These are phyloP conservation scores for Rhamnella rubrinervis DNA, from an alignment of 331 rosid genomes.

Conservation along the genomic window DNA sequence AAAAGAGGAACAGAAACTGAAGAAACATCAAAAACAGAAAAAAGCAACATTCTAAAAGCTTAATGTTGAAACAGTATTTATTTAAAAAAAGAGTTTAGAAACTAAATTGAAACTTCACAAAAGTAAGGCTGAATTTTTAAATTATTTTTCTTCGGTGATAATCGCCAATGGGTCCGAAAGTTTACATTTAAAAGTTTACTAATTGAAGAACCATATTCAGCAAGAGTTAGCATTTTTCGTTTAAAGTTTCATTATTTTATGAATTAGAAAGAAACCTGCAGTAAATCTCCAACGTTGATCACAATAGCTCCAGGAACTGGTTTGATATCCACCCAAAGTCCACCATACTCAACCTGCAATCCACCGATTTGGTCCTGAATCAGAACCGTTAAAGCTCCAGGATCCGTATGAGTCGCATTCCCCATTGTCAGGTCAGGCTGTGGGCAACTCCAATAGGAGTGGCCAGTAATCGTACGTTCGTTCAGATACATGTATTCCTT, in stretches of 20 bases:
- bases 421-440: slow-evolving; percentile 85
- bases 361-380: slow-evolving; percentile 77
- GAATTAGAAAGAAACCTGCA: slow-evolving; percentile 45
- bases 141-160: too few relatives aligned
- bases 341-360: slow-evolving; percentile 54
- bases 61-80: too few relatives aligned
- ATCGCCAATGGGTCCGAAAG: too few relatives aligned
- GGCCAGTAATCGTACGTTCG: slow-evolving; percentile 55
- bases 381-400: slow-evolving; percentile 55
- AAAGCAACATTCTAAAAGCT: too few relatives aligned
- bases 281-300: slow-evolving; percentile 69
- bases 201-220: too few relatives aligned
- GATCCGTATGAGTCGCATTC: slow-evolving; percentile 62
- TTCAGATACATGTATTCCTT: slow-evolving; percentile 42
- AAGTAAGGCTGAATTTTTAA: too few relatives aligned
- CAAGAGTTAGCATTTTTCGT: too few relatives aligned
- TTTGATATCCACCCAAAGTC: slow-evolving; percentile 63
- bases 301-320: slow-evolving; percentile 72
- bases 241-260: neutral
- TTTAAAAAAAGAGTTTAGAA: too few relatives aligned
- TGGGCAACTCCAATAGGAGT: slow-evolving; percentile 75
- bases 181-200: too few relatives aligned
- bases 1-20: too few relatives aligned
- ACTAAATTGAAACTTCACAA: too few relatives aligned
- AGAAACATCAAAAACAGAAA: too few relatives aligned